Conservation (phyloP, 2,329 filamentous ascomycete genomes). For the Metarhizium anisopliae region DNA sequence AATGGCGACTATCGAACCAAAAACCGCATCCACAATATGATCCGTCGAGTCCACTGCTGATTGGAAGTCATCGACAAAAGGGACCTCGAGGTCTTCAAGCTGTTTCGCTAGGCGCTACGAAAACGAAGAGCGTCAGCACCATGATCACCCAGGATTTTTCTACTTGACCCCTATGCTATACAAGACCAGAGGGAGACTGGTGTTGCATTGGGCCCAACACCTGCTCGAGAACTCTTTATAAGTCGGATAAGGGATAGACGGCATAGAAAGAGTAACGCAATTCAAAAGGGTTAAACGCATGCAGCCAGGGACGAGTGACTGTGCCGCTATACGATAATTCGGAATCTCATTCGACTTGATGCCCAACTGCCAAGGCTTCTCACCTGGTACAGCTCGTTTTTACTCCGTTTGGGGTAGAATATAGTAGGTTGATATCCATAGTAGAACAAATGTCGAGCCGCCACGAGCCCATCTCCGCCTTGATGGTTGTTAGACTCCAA, state of each 20-base stretch:
- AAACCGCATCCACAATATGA: conserved; percentile 86
- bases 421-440: conserved; percentile 85
- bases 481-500: conserved; percentile 18
- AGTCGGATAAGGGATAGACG: neutral
- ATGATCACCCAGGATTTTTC: neutral
- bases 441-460: conserved; percentile 81
- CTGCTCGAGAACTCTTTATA: neutral
- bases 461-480: conserved; percentile 93
- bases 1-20: conserved; percentile 50
- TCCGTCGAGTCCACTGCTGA: conserved; percentile 58
- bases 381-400: conserved; percentile 83
- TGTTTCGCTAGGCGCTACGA: conserved; percentile 71
- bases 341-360: neutral
- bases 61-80: conserved; percentile 75
- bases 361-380: conserved; percentile 8
- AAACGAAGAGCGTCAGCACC: conserved; percentile 19
- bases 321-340: neutral
- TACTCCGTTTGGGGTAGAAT: conserved; percentile 88
- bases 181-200: neutral
- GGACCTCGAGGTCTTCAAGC: conserved; percentile 71
- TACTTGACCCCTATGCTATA: neutral
- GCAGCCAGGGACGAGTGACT: neutral
- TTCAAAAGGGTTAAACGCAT: neutral
- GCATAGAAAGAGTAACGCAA: conserved; percentile 4
- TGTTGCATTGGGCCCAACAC: neutral